Evolutionary conservation across 2,329 filamentous ascomycete genomes (phyloP), one percentile per base, ranked within the genome.

Genomic region (Pezicula neosporulosa): DNA sequence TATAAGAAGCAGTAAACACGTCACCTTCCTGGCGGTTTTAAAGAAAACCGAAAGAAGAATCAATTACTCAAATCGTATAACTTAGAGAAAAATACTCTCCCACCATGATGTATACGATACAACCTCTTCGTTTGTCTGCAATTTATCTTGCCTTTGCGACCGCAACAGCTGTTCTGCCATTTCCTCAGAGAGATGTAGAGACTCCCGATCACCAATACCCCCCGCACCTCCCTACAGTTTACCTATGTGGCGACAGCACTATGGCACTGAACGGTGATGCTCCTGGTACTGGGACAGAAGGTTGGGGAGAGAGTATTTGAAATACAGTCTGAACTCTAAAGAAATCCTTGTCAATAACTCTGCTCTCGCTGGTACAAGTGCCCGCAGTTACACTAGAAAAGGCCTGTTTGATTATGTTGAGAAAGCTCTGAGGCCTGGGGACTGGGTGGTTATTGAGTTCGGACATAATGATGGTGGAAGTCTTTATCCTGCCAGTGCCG

Each of bases 371-470:
- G 86, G 86, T 16, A 80, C 85, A 47, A 83, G 77, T 41, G 82
- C 85, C 0, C 77, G 85, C 43, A 85, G 80, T 27, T 89, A 76
- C 67, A 85, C 80, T 2, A 76, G 81, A 47, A 85, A 89, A 67
- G 82, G 81, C 10, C 80, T 82, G 12, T 89, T 88, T 69, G 66
- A 75, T 19, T 73, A 70, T 1, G 79, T 88, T 50, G 75, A 77
- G 42, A 67, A 72, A 27, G 61, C 72, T 2, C 71, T 87, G 16
- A 61, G 76, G 54, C 50, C 72, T 1, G 82, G 81, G 30, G 85
- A 89, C 66, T 84, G 81, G 66, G 83, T 87, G 1, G 72, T 88
- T 48, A 86, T 89, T 48, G 85, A 88, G 60, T 87, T 89, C 60
- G 85, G 86, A 0, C 85, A 89, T 71, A 89, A 89, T 60, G 86